Evolutionary conservation across 805 yeast genomes (phyloP), one percentile per base, ranked within the genome.

Genomic region (Myxozyma geophila): DNA sequence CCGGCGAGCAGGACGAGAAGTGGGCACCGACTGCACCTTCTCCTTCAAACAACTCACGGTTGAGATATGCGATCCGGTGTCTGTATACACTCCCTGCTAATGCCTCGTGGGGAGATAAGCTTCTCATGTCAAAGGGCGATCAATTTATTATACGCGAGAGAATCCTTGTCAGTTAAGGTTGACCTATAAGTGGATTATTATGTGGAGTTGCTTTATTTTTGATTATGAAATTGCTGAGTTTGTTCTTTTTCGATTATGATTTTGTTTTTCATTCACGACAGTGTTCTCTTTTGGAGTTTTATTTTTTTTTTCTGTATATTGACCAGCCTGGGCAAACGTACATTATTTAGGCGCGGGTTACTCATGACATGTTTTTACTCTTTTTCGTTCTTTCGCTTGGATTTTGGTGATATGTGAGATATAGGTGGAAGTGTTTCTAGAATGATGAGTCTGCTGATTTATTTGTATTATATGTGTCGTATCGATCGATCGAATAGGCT

Each of bases 21-120:
- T 66, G 69, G 69, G 58, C 58, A n/a, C 69, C 69, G 15, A 33
- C 62, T 7, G 13, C 54, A 7, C 63, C 69, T n/a, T 17, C 43
- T 15, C 40, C 52, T 15, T 54, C 62, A 8, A 52, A 64, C 12
- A 52, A 51, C 50, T 60, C 67, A 28, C 47, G 53, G 9, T 36
- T 63, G 43, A 56, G 69, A n/a, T 66, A 66, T 33, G 69, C 69
- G 28, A 33, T 63, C 15, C 60, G 69, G 33, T 66, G 69, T 37
- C 43, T 66, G 8, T 66, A 66, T 51, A 43, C 69, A 8, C 52
- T 66, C 13, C 69, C 69, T 8, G 69, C 69, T 8, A 60, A 66
- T 48, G 56, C 64, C 17, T 57, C 63, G 21, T 66, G 69, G 69
- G 69, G 69, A n/a, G 69, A 66, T 40, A 62, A 63, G 62, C 35